A percentile compares a stretch with the other conserved stretches of the same genome.
phyloP scores from a whole-genome alignment of 176 grass and related monocot species.

The Rhynchospora pubera region DNA sequence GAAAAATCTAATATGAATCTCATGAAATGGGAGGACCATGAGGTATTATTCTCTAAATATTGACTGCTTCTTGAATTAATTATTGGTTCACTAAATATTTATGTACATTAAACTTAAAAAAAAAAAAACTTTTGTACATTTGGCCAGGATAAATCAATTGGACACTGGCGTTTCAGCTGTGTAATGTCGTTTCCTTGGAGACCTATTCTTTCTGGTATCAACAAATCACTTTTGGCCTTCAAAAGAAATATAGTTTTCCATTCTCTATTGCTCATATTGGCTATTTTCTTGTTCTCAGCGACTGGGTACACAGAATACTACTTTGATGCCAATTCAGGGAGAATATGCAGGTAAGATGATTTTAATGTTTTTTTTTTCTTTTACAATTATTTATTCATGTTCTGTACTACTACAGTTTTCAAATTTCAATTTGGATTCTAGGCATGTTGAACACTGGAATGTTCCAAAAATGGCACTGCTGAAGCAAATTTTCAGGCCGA shows the following conservation, averaged over 20 bases:
- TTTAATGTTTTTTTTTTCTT: neutral
- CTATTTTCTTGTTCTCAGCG: conserved; percentile 35
- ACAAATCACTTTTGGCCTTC: neutral
- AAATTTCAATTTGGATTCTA: neutral
- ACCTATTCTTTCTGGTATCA: conserved; percentile 70
- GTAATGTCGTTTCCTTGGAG: conserved; percentile 97
- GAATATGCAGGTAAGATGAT: conserved; percentile 57
- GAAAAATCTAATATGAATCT: conserved; percentile 93
- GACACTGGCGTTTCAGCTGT: conserved; percentile 92
- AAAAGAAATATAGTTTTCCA: neutral
- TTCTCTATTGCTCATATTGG: neutral
- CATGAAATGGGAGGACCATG: conserved; percentile 77
- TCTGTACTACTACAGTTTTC: neutral
- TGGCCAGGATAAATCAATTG: conserved; percentile 79
- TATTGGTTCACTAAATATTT: neutral
- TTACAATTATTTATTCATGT: neutral
- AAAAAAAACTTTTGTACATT: neutral
- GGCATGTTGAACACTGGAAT: conserved; percentile 87
- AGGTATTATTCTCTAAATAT: conserved; percentile 13
- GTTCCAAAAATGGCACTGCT: conserved; percentile 82
- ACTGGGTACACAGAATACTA: conserved; percentile 91
- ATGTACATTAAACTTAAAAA: too few relatives aligned
- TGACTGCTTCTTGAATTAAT: neutral
- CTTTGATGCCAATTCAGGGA: conserved; percentile 56
- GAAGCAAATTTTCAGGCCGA: conserved; percentile 85